Conservation (phyloP, 2,329 filamentous ascomycete genomes). For the Alternaria tenuissima region DNA sequence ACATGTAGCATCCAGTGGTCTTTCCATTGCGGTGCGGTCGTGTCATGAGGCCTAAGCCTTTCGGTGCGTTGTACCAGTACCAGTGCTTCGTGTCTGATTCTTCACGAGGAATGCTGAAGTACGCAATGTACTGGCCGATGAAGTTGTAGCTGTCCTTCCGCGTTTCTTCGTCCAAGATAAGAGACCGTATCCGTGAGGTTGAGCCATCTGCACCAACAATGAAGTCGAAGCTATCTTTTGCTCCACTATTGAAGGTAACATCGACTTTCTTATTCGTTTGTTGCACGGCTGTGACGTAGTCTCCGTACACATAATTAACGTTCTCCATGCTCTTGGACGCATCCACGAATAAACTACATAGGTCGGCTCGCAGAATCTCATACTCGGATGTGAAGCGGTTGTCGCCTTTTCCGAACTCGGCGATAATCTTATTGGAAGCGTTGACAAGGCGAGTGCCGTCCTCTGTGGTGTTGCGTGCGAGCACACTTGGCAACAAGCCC, state of each 20-base stretch:
- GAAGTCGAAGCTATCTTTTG: constrained; percentile 37
- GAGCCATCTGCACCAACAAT: constrained; percentile 43
- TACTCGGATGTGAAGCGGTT: constrained; percentile 38
- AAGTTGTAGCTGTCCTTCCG: constrained; percentile 28
- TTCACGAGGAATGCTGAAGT: constrained; percentile 40
- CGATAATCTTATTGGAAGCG: constrained; percentile 24
- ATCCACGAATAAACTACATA: constrained; percentile 47
- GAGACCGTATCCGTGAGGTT: constrained; percentile 31
- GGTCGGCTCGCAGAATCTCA: constrained; percentile 44
- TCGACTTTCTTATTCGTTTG: constrained; percentile 29
- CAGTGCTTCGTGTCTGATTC: constrained; percentile 30
- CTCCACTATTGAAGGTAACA: constrained; percentile 34
- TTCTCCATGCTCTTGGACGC: constrained; percentile 11
- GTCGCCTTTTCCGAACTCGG: constrained; percentile 35
- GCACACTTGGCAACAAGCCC: constrained; percentile 51
- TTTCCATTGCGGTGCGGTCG: constrained; percentile 38
- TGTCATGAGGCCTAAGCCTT: constrained; percentile 32
- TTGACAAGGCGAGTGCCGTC: constrained; percentile 52
- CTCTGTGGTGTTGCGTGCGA: constrained; percentile 50
- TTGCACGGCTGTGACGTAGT: constrained; percentile 27
- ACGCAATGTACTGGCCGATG: constrained; percentile 39
- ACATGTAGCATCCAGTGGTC: constrained; percentile 37
- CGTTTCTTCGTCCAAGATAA: constrained; percentile 36
- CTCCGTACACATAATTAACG: constrained; percentile 16
- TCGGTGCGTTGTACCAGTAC: constrained; percentile 37